These are phyloP conservation scores for Cicer pinnatifidum DNA, from an alignment of 306 rosid genomes.

Conservation along the genomic window DNA sequence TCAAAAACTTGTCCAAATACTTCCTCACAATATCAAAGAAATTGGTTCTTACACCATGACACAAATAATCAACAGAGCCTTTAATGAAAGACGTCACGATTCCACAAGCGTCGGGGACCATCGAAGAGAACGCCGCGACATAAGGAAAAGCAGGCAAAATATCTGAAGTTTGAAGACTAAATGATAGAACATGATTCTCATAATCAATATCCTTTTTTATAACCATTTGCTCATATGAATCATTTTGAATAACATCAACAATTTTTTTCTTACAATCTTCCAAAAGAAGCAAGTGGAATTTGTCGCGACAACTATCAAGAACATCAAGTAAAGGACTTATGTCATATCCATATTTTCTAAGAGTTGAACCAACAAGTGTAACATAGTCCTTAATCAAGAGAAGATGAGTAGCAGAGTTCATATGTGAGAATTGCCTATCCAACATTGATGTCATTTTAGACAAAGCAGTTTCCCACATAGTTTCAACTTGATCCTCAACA, in stretches of 20 bases:
- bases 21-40: conserved; percentile 69
- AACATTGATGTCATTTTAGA: conserved; percentile 68
- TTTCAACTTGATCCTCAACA: conserved; percentile 71
- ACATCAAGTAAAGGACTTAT: conserved; percentile 72
- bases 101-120: conserved; percentile 83
- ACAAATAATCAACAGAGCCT: conserved; percentile 83
- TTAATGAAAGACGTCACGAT: conserved; percentile 81
- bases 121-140: conserved; percentile 82
- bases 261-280: conserved; percentile 67
- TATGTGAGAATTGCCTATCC: conserved; percentile 71
- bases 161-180: conserved; percentile 74
- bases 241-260: conserved; percentile 58
- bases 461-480: conserved; percentile 86
- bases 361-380: conserved; percentile 77
- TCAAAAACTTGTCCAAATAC: conserved; percentile 71
- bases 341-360: conserved; percentile 82
- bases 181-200: conserved; percentile 68
- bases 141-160: conserved; percentile 92
- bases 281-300: conserved; percentile 78
- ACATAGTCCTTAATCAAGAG: conserved; percentile 94
- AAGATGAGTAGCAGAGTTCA: conserved; percentile 79
- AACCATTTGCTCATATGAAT: conserved; percentile 87
- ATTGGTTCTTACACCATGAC: conserved; percentile 57
- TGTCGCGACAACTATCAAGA: conserved; percentile 62
- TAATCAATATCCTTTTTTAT: conserved; percentile 80